These are phyloP conservation scores for Citropsis articulata DNA, from an alignment of 345 rosid species.

Conservation along the genomic window DNA sequence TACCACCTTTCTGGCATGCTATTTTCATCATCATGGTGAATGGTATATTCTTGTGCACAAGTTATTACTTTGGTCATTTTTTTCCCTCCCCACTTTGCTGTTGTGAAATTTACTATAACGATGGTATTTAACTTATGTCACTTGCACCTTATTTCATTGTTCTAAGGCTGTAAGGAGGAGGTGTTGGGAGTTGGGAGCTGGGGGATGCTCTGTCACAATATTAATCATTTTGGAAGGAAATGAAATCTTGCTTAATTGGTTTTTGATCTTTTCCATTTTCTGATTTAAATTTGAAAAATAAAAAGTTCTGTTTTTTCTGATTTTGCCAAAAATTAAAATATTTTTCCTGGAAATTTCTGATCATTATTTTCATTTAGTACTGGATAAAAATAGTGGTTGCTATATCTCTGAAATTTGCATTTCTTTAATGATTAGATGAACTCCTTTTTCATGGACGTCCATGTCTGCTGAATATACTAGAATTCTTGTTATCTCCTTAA, in stretches of 20 bases:
- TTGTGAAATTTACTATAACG: background rate
- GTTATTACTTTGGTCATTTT: conserved; percentile 12
- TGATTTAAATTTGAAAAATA: background rate
- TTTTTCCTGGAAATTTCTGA: background rate
- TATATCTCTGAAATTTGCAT: background rate
- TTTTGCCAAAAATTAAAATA: background rate
- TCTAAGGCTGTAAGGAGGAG: background rate
- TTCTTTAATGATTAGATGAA: background rate
- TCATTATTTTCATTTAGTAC: background rate
- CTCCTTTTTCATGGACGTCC: background rate
- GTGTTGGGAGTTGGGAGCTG: background rate
- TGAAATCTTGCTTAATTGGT: background rate
- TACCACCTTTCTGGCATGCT: conserved; percentile 99
- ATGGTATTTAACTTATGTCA: background rate
- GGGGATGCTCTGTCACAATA: background rate
- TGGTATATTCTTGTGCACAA: conserved; percentile 52
- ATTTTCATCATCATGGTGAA: conserved; percentile 87
- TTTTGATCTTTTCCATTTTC: background rate
- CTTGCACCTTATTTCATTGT: background rate
- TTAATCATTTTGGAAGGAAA: background rate
- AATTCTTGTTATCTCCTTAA: conserved; percentile 3
- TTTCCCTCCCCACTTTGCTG: background rate
- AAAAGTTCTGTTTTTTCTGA: background rate
- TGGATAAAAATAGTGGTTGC: background rate
- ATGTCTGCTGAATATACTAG: conserved; percentile 5